Evolutionary conservation across 1,284 basidiomycete genomes (phyloP).

Genomic region (Ganoderma meredithae): DNA sequence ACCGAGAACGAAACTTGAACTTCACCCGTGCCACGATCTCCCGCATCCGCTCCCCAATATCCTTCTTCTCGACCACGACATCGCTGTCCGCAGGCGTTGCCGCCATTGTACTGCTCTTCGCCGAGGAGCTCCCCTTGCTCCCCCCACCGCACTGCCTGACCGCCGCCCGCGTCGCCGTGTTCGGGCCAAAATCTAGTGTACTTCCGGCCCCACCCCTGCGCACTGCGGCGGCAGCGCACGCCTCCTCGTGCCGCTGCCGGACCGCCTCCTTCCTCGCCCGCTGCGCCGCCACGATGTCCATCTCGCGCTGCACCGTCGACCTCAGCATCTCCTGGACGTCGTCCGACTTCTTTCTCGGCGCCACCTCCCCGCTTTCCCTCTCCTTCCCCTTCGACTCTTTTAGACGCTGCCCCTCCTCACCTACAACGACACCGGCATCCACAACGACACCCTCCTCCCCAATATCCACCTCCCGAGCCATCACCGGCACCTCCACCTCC

Average conservation of each 20-base stretch:
- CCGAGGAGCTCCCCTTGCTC: neutral
- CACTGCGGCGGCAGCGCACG: neutral
- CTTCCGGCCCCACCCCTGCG: too few species aligned
- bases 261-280: neutral
- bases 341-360: neutral
- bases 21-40: neutral
- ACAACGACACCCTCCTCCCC: neutral
- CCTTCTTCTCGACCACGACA: constrained; percentile 2
- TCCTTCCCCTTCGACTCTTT: neutral
- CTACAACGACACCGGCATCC: neutral
- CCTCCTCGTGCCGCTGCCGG: neutral
- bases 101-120: constrained; percentile 5
- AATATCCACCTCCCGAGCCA: constrained; percentile 9
- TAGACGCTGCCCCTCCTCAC: constrained; percentile 10
- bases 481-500: constrained; percentile 23
- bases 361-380: too few species aligned
- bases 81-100: constrained; percentile 14
- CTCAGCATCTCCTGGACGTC: constrained; percentile 15
- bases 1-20: neutral
- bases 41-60: constrained; percentile 6
- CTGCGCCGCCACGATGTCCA: constrained; percentile 5
- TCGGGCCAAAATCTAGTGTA: neutral
- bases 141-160: neutral
- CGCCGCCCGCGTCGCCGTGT: neutral
- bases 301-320: constrained; percentile 10